Base-by-base conservation (phyloP, 306 rosid genomes). In the Pterocarpus macrocarpus region DNA sequence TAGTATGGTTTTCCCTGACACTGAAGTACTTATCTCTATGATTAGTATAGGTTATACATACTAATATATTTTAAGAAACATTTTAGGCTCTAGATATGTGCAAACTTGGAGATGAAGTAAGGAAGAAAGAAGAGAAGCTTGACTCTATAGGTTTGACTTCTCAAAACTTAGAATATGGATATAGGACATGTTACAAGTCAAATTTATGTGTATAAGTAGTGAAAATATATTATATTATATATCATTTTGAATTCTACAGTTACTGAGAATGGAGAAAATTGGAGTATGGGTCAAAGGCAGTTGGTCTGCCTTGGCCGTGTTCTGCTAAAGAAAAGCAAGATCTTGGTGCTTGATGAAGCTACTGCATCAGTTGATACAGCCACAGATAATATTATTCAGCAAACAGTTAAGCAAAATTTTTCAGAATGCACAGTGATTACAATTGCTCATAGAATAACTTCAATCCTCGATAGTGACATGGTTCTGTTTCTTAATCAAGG, bases 31-130 rank as follows among this genome's bases (percentile, higher is more conserved):
- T 7, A 2, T 59, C 74, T 14, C 5, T 22, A 7, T 65, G 65
- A 65, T 56, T 22, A 22, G 28, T 22, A 22, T 22, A 22, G 28
- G 9, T 2, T 55, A 4, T 44, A 56, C 11, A 65, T 49, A 52
- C 11, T 84, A 69, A 75, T 34, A 34, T 34, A 8, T 67, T 66
- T 34, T 10, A 59, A 3, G 8, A 44, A 55, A 64, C 76, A 13
- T 76, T 83, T 64, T 81, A 94, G 97, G 93, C 93, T 55, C 67
- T 94, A 62, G 97, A 92, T 75, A 92, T 87, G 85, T 90, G 97
- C 82, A 97, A 88, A 86, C 98, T 94, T 70, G 98, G 94, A 77
- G 97, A 92, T 76, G 97, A 92, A 85, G 97, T 91, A 17, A 85
- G 94, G 86, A 87, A 84, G 45, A 92, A 94, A 71, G 97, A 94